These are phyloP conservation scores for Wilcoxina mikolae DNA, from an alignment of 495 filamentous ascomycete genomes.

Conservation along the genomic window DNA sequence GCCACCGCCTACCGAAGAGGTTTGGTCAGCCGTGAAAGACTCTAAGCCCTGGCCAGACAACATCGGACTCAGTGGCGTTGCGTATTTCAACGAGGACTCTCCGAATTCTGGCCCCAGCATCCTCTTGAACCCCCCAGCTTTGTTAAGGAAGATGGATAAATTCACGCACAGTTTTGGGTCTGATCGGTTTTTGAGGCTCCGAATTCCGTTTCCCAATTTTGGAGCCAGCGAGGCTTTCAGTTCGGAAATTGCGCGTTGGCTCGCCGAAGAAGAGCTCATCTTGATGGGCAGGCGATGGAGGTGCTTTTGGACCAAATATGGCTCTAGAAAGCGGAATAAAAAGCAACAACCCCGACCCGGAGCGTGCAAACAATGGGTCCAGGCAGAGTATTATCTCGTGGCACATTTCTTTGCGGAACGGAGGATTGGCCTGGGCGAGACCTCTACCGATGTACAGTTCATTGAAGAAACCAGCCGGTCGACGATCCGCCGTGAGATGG, in stretches of 20 bases:
- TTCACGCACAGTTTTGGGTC: conserved; percentile 23
- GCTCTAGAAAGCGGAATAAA: background rate
- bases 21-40: background rate
- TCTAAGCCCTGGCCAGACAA: background rate
- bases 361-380: too few species aligned
- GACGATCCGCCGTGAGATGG: conserved; percentile 14
- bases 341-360: too few species aligned
- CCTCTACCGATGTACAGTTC: conserved; percentile 1
- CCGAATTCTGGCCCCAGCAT: conserved; percentile 5
- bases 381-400: background rate
- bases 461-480: conserved; percentile 8
- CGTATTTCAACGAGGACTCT: background rate
- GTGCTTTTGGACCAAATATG: conserved; percentile 11
- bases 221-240: background rate
- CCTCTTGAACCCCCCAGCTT: conserved; percentile 12
- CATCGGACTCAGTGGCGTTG: background rate
- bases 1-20: background rate
- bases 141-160: conserved; percentile 6
- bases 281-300: conserved; percentile 18
- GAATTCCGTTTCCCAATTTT: background rate
- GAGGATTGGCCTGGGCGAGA: conserved; percentile 22
- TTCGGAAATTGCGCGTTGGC: background rate
- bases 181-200: conserved; percentile 22
- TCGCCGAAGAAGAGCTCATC: conserved; percentile 13
- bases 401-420: conserved; percentile 20